These are phyloP conservation scores for Pseudogymnoascus pannorum DNA, from an alignment of 2,329 filamentous ascomycete species.

Conservation along the genomic window DNA sequence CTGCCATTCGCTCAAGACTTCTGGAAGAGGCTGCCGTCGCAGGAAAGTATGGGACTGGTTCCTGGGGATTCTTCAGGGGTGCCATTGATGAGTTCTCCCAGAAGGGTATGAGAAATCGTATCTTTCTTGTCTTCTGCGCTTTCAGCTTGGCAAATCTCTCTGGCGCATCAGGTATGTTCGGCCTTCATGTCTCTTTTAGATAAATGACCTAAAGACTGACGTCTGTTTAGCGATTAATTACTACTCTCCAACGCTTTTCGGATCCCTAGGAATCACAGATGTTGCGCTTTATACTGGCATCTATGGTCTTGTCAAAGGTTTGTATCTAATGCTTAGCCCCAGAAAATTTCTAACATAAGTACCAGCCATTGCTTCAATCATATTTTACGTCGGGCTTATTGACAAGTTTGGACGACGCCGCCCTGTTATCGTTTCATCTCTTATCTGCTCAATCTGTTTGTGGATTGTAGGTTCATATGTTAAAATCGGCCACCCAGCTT, in stretches of 20 bases:
- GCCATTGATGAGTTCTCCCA: slow-evolving; percentile 18
- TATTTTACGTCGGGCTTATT: slow-evolving; percentile 36
- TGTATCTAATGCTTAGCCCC: not conserved
- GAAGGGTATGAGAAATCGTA: slow-evolving; percentile 34
- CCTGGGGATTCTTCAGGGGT: slow-evolving; percentile 22
- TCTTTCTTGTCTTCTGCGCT: slow-evolving; percentile 30
- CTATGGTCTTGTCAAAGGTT: slow-evolving; percentile 39
- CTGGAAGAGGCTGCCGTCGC: not conserved
- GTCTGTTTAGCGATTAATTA: slow-evolving; percentile 34
- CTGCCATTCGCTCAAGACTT: not conserved
- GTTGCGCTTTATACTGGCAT: slow-evolving; percentile 43
- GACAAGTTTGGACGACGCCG: slow-evolving; percentile 35
- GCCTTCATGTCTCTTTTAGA: not conserved
- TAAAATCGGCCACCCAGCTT: slow-evolving; percentile 41
- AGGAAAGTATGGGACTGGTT: slow-evolving; percentile 14
- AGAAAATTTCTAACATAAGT: not conserved
- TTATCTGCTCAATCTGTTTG: slow-evolving; percentile 41
- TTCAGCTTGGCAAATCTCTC: slow-evolving; percentile 37
- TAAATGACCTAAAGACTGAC: not conserved
- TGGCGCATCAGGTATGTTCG: slow-evolving; percentile 27
- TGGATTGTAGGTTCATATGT: slow-evolving; percentile 48
- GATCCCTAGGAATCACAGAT: slow-evolving; percentile 39
- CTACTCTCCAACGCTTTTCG: slow-evolving; percentile 36
- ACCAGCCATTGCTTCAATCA: slow-evolving; percentile 32
- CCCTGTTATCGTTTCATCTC: slow-evolving; percentile 40